These are phyloP conservation scores for Quercus gilva DNA, from an alignment of 306 rosid species.

Conservation along the genomic window DNA sequence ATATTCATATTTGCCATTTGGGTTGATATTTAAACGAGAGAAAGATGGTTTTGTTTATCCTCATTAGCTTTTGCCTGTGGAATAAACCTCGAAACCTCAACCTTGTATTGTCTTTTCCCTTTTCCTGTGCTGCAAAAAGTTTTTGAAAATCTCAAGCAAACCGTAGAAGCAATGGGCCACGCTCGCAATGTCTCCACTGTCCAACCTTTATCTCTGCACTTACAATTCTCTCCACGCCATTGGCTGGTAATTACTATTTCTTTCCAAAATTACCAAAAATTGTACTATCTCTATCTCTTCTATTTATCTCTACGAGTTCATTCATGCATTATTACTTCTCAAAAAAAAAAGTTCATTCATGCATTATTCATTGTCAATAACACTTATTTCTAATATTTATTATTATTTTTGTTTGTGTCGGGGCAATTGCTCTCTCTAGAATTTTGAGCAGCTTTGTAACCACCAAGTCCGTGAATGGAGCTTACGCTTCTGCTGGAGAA, in stretches of 20 bases:
- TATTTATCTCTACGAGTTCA: background rate
- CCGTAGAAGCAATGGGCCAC: background rate
- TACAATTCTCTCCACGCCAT: conserved; percentile 72
- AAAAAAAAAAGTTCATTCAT: background rate
- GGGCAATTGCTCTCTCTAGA: conserved; percentile 50
- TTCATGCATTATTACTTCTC: background rate
- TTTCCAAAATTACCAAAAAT: background rate
- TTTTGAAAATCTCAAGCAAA: conserved; percentile 25
- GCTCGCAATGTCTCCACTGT: conserved; percentile 31
- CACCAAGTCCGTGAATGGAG: conserved; percentile 42
- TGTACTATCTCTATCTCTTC: background rate
- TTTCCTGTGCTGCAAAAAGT: background rate
- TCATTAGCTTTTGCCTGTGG: too few relatives aligned
- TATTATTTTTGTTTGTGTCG: conserved; percentile 17
- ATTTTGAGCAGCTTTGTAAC: conserved; percentile 41
- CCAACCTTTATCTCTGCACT: conserved; percentile 55
- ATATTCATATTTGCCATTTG: too few relatives aligned
- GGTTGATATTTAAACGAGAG: too few relatives aligned
- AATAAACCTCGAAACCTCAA: conserved; percentile 1
- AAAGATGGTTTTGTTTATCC: too few relatives aligned
- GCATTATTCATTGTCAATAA: background rate
- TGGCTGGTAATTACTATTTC: conserved; percentile 47
- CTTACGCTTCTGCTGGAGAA: conserved; percentile 61
- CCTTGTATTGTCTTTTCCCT: conserved; percentile 17
- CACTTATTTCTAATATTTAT: too few relatives aligned